Conservation (phyloP, 2,329 filamentous ascomycete genomes). For the Clonostachys sp. region DNA sequence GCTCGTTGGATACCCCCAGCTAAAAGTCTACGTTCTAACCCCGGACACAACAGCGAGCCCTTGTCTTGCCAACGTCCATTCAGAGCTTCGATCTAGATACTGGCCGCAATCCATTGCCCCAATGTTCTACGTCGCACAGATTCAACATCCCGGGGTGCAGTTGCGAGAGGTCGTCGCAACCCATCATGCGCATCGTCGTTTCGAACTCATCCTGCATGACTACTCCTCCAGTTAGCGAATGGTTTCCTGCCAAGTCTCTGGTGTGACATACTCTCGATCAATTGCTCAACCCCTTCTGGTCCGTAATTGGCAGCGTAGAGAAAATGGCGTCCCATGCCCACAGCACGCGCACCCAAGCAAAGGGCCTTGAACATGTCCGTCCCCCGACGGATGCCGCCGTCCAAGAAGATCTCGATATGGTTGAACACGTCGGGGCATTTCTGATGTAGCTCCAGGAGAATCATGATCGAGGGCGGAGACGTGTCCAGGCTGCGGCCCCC, state of each 20-base stretch:
- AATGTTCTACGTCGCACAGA: background rate
- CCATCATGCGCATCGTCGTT: constrained; percentile 1
- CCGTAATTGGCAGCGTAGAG: constrained; percentile 59
- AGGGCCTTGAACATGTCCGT: constrained; percentile 65
- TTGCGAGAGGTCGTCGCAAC: background rate
- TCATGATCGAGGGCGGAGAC: constrained; percentile 2
- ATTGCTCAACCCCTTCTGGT: constrained; percentile 46
- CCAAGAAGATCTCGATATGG: constrained; percentile 54
- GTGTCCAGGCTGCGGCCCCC: constrained; percentile 54
- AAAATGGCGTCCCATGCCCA: constrained; percentile 58
- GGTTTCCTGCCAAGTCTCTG: background rate
- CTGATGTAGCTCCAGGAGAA: constrained; percentile 56
- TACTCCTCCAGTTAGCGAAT: background rate
- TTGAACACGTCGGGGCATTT: constrained; percentile 57
- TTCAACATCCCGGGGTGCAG: constrained; percentile 1
- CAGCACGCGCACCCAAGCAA: constrained; percentile 59
- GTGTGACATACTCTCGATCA: constrained; percentile 38
- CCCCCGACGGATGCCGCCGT: constrained; percentile 61
- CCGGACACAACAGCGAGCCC: too few species aligned
- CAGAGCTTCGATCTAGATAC: too few species aligned
- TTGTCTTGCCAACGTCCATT: too few species aligned
- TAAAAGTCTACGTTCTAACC: too few species aligned
- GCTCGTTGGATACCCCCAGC: too few species aligned
- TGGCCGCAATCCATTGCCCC: background rate
- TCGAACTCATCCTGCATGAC: background rate